Base-by-base conservation (phyloP, 192 early-diverging fungal species). In the Backusella tuberculispora region DNA sequence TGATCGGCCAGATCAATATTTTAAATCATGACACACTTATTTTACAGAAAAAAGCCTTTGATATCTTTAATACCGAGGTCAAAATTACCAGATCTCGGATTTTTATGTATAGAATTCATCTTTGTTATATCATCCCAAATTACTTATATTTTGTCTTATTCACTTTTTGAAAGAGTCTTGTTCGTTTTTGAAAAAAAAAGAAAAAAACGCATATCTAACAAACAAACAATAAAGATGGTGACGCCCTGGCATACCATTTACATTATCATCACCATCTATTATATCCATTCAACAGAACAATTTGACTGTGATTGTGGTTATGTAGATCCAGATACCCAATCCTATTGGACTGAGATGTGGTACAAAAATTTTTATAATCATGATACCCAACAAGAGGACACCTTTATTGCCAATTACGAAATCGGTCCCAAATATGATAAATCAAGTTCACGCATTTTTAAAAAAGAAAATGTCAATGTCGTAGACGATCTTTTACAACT, bases 231-330 rank as follows among this genome's bases (percentile, higher is more conserved):
- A 45, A 15, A 46, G 10, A 46, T 13, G 15, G 8, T 12, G 19
- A 50, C 48, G 14, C 48, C 5, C 48, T n/a, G 15, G 13, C 19
- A n/a, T 50, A 19, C 14, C 19, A 34, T 34, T 34, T 34, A 34
- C 29, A 19, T n/a, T 50, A 19, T 50, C 48, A 19, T 50, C 48
- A 50, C 15, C 19, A 1, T 9, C 45, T n/a, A 17, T 17, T 17
- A 6, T 12, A 50, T 5, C 15, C 9, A 50, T 5, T 13, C 13
- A 50, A n/a, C 15, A n/a, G 19, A 15, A 10, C 13, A 13, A 50
- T n/a, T 19, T 19, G 24, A 63, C 4, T 78, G 76, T 69, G 76
- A 78, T 40, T 78, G 76, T 69, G 76, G 76, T 2, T 78, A 63
- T 37, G 29, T 14, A 3, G 72, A 78, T 26, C 17, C 42, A 29